phyloP scores from a whole-genome alignment of 2,329 filamentous ascomycete species.

The Nannizziopsis barbatae region DNA sequence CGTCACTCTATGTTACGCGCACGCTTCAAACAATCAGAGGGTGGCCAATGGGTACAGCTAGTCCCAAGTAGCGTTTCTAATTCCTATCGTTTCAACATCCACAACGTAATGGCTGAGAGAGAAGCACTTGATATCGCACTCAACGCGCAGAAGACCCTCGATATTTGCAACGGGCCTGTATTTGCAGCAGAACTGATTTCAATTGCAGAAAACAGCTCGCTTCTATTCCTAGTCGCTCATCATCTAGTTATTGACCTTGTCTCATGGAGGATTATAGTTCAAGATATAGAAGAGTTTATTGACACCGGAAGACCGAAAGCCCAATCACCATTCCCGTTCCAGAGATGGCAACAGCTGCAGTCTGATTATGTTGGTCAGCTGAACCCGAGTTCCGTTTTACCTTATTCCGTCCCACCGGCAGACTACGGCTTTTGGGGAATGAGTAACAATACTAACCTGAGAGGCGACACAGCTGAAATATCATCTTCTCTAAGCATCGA shows the following conservation, averaged over 20 bases:
- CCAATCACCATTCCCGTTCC: slow-evolving; percentile 28
- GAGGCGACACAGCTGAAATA: too few relatives aligned
- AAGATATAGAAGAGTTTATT: slow-evolving; percentile 14
- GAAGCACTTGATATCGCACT: slow-evolving; percentile 15
- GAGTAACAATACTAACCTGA: too few relatives aligned
- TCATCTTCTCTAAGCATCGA: too few relatives aligned
- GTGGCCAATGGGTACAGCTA: slow-evolving; percentile 19
- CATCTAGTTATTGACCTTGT: slow-evolving; percentile 33
- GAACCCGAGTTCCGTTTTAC: slow-evolving; percentile 3
- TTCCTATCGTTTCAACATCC: not conserved
- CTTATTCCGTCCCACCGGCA: not conserved
- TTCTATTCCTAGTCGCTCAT: slow-evolving; percentile 27
- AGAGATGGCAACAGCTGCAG: slow-evolving; percentile 29
- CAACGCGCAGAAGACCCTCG: slow-evolving; percentile 26
- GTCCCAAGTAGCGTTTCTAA: not conserved
- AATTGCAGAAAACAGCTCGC: slow-evolving; percentile 21
- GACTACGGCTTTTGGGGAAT: not conserved
- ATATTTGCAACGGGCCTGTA: slow-evolving; percentile 30
- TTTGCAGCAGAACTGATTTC: slow-evolving; percentile 36
- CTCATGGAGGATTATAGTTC: slow-evolving; percentile 31
- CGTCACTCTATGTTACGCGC: slow-evolving; percentile 32
- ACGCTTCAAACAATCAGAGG: slow-evolving; percentile 21
- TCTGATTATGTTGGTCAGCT: slow-evolving; percentile 15
- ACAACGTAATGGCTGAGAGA: not conserved
- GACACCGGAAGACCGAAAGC: slow-evolving; percentile 20